Percentiles rank a stretch among this genome's conserved stretches.
Evolutionary conservation across 2,329 filamentous ascomycete genomes (phyloP).

Genomic region (Neocatenulostroma microsporum): DNA sequence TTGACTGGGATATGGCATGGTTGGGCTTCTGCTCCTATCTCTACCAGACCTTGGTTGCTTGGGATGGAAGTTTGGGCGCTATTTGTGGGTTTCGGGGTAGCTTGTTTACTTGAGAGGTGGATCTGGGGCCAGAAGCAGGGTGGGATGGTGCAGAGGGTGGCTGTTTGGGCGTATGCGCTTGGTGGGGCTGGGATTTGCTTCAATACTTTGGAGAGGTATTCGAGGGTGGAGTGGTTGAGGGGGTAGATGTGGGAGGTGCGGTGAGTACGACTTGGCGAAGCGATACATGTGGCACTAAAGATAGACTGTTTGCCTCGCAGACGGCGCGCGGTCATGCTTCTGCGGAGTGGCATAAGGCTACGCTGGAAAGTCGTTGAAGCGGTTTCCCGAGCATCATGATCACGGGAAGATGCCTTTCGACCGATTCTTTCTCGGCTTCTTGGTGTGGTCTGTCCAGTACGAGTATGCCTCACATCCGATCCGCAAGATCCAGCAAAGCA

Average conservation of each 20-base stretch:
- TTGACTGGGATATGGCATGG: constrained; percentile 19
- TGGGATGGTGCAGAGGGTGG: constrained; percentile 9
- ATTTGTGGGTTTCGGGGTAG: constrained; percentile 14
- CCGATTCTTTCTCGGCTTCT: no score
- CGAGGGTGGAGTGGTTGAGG: constrained; percentile 8
- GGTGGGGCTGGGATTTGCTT: constrained; percentile 9
- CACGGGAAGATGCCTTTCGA: no score
- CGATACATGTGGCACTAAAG: no score
- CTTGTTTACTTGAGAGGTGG: constrained; percentile 10
- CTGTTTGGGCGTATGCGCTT: constrained; percentile 9
- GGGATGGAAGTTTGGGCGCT: constrained; percentile 11
- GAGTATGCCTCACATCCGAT: no score
- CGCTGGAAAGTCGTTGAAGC: no score
- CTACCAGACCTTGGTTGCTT: constrained; percentile 8
- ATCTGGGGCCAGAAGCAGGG: constrained; percentile 11
- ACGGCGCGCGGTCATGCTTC: no score
- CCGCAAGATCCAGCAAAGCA: no score
- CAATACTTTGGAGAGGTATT: constrained; percentile 10
- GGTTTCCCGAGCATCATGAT: no score
- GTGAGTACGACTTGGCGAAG: no score
- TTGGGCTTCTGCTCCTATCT: constrained; percentile 11
- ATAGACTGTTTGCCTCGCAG: no score
- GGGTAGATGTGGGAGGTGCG: background rate
- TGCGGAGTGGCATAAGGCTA: no score
- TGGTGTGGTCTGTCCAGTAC: no score